A percentile compares a stretch with the other conserved stretches of the same genome.
These are phyloP conservation scores for Piper betle DNA, from an alignment of 164 flowering plant species.

Conservation along the genomic window DNA sequence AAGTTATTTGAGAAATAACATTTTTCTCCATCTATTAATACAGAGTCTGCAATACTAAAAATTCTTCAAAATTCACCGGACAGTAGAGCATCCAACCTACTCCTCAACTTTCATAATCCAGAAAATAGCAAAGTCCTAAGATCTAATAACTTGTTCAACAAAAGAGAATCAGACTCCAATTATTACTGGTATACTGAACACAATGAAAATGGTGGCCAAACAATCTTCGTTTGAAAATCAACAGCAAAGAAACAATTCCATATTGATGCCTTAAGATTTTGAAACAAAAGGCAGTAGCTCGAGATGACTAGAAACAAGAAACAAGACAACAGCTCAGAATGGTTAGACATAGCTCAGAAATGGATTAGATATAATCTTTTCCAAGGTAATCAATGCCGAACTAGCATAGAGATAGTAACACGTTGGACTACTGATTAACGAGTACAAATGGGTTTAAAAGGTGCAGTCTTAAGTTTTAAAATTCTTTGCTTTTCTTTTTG, in stretches of 20 bases:
- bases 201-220: not conserved
- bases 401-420: too few species aligned
- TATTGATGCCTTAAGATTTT: not conserved
- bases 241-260: not conserved
- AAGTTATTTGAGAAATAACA: too few species aligned
- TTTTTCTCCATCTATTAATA: too few species aligned
- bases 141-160: not conserved
- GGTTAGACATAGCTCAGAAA: too few species aligned
- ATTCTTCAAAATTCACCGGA: not conserved
- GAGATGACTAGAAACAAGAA: not conserved
- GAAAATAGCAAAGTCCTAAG: not conserved
- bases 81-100: not conserved
- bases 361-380: too few species aligned
- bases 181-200: not conserved
- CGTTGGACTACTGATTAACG: too few species aligned
- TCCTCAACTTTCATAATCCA: not conserved
- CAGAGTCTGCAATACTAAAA: too few species aligned
- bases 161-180: not conserved
- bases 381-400: too few species aligned
- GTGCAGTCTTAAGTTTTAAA: too few species aligned
- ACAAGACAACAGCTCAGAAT: not conserved
- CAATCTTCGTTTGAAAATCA: not conserved
- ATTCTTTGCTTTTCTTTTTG: too few species aligned
- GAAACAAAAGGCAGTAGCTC: not conserved
- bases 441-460: too few species aligned